Conservation (phyloP, 371 early-diverging fungal genomes). For the Basidiobolus heterosporus region DNA sequence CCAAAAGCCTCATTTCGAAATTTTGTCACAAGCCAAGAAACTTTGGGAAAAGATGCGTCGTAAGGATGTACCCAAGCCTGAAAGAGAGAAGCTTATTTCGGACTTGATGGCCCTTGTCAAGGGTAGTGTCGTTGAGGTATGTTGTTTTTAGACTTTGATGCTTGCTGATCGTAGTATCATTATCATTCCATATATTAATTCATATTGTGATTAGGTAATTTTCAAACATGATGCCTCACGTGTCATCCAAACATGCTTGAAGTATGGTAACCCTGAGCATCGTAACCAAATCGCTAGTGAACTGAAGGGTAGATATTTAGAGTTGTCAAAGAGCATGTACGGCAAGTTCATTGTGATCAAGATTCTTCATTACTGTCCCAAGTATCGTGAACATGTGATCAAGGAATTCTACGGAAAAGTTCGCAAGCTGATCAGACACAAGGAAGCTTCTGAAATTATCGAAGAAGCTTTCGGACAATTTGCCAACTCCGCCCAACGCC, state of each 20-base stretch:
- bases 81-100: slow-evolving; percentile 45
- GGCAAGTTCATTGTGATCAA: slow-evolving; percentile 78
- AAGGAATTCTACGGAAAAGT: slow-evolving; percentile 69
- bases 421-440: slow-evolving; percentile 51
- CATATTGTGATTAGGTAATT: slow-evolving; percentile 32
- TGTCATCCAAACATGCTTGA: slow-evolving; percentile 79
- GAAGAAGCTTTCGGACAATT: slow-evolving; percentile 74
- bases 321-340: slow-evolving; percentile 64
- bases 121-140: slow-evolving; percentile 68
- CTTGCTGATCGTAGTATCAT: not conserved
- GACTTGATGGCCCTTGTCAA: slow-evolving; percentile 63
- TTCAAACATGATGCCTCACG: slow-evolving; percentile 94
- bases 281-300: slow-evolving; percentile 65
- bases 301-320: slow-evolving; percentile 53
- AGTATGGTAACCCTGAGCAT: slow-evolving; percentile 69
- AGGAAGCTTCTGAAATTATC: slow-evolving; percentile 64
- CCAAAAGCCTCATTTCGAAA: slow-evolving; percentile 46
- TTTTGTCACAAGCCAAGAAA: slow-evolving; percentile 57
- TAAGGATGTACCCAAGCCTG: slow-evolving; percentile 42
- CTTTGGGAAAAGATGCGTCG: slow-evolving; percentile 78
- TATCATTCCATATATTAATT: slow-evolving; percentile 1
- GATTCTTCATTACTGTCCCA: slow-evolving; percentile 46
- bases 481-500: slow-evolving; percentile 59
- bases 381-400: slow-evolving; percentile 53
- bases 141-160: slow-evolving; percentile 1